Evolutionary conservation across 2,329 filamentous ascomycete species (phyloP), one percentile per base, ranked within the genome.

Genomic region (Colletotrichum magnum): DNA sequence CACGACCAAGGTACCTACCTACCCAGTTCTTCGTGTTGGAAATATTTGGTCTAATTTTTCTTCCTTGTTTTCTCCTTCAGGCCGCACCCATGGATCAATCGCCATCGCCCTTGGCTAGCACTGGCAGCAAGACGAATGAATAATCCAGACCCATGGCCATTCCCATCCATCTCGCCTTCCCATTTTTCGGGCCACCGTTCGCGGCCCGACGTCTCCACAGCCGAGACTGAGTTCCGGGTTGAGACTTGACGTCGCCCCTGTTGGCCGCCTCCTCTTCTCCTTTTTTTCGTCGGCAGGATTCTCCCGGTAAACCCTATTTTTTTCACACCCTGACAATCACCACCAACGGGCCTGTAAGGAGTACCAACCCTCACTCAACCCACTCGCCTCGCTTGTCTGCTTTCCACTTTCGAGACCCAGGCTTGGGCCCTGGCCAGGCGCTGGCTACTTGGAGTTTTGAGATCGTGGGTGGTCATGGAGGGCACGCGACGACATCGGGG

Each of bases 261-360:
- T 56, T 43, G 41, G 32, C 51, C 62, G 15, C 32, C 41, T 28
- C 56, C 56, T 15, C 43, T 51, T 53, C 21, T 56, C 41, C 66
- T 50, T 41, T 32, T 32, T 56, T 56, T 41, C 45, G 39, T 57
- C 56, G 36, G 62, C 45, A 47, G 45, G 51, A 52, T 61, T 48
- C 45, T 69, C 51, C 62, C 62, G 36, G 67, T 36, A 61, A 61
- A 69, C 67, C 67, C 67, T 67, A 67, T 69, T 67, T 59, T 53
- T 4, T 13, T 24, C 21, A 52, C 21, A 45, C 62, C 18, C 62
- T 47, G 48, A 59, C 61, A 48, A 68, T 28, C 43, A 69, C 56
- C 21, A 65, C 41, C 43, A 57, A 62, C 59, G 47, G 50, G 45
- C 28, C 18, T 51, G 24, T 28, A 24, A 24, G 21, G 28, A 6